These are phyloP conservation scores for Corymbia citriodora DNA, from an alignment of 441 rosid species.

Conservation along the genomic window DNA sequence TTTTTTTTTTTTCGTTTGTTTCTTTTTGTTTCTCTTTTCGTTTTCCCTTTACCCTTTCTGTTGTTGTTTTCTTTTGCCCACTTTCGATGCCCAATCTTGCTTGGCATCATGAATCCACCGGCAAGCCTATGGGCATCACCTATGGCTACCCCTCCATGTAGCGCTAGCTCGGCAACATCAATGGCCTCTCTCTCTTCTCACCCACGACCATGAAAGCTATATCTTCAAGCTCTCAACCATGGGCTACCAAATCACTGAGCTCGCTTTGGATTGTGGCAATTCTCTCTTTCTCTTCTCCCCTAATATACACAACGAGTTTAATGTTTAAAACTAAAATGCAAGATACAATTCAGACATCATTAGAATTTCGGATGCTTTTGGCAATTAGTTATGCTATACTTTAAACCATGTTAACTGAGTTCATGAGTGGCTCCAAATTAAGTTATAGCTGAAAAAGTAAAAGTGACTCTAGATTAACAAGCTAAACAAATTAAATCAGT, in stretches of 20 bases:
- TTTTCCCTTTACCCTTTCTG: background rate
- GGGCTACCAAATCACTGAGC: background rate
- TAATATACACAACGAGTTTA: background rate
- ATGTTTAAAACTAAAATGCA: background rate
- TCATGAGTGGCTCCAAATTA: background rate
- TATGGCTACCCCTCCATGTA: background rate
- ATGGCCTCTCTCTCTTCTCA: background rate
- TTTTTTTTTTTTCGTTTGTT: background rate
- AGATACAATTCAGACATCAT: background rate
- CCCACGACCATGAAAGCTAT: background rate
- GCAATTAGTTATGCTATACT: background rate
- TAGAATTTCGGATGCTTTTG: background rate
- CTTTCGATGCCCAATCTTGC: background rate
- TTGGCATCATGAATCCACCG: fast-evolving
- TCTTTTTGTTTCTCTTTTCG: background rate
- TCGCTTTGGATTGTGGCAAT: background rate
- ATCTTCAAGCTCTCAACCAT: background rate
- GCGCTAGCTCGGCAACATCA: background rate
- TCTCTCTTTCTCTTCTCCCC: background rate
- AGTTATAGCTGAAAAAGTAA: background rate
- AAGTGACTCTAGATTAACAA: background rate
- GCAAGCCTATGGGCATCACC: background rate
- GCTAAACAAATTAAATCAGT: background rate
- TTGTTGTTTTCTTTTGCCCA: background rate
- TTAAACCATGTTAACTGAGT: background rate